phyloP scores from a whole-genome alignment of 306 rosid genomes.

The Trichosanthes cucumerina region DNA sequence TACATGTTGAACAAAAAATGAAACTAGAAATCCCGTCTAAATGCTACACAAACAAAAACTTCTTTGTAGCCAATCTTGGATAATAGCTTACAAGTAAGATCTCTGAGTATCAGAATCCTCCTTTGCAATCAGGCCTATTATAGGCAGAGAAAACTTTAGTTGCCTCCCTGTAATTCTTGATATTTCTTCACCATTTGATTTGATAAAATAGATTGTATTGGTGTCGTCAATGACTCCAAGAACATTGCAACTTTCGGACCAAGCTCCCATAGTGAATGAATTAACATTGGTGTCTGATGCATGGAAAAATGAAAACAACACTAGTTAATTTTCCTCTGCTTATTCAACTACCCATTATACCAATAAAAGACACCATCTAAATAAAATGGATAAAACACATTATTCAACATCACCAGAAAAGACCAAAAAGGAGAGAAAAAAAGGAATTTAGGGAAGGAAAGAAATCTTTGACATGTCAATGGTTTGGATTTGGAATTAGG shows the following conservation, averaged over 20 bases:
- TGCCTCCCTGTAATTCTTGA: conserved; percentile 45
- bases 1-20: neutral
- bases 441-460: neutral
- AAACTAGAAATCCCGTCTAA: neutral
- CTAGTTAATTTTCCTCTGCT: neutral
- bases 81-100: conserved; percentile 51
- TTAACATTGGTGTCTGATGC: conserved; percentile 43
- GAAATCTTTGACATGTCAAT: neutral
- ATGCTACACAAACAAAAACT: neutral
- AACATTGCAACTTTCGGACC: conserved; percentile 76
- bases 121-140: conserved; percentile 46
- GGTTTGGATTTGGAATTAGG: neutral
- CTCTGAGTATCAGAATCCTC: conserved; percentile 28
- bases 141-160: conserved; percentile 51
- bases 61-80: neutral
- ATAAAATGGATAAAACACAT: neutral
- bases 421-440: neutral
- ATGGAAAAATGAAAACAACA: conserved; percentile 10
- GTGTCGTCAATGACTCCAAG: conserved; percentile 75
- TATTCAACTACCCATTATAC: neutral
- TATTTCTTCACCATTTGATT: conserved; percentile 63
- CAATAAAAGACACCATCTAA: neutral
- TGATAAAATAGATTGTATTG: conserved; percentile 66
- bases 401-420: neutral
- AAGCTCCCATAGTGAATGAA: conserved; percentile 72